Conservation (phyloP, 2,329 filamentous ascomycete species). For the Fusarium coicis region DNA sequence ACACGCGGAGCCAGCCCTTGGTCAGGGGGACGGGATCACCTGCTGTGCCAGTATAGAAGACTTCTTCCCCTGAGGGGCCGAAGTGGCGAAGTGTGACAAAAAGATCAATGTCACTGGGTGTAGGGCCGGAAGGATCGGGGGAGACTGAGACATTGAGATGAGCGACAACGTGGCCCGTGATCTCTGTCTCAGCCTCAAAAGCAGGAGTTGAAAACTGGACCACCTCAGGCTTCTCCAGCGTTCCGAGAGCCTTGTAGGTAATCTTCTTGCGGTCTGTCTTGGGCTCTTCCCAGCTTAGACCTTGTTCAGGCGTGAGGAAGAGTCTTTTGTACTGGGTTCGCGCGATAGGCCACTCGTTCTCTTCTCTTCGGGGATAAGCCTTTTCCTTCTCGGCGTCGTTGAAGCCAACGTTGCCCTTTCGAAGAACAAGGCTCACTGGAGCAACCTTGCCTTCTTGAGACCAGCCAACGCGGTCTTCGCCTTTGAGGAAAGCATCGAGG, state of each 20-base stretch:
- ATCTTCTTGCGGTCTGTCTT: slow-evolving; percentile 52
- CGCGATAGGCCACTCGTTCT: slow-evolving; percentile 74
- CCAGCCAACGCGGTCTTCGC: slow-evolving; percentile 72
- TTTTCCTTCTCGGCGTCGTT: slow-evolving; percentile 72
- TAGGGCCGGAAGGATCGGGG: slow-evolving; percentile 56
- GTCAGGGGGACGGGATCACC: slow-evolving; percentile 71
- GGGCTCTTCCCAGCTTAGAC: slow-evolving; percentile 45
- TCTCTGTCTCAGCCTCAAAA: slow-evolving; percentile 72
- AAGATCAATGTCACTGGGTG: slow-evolving; percentile 66
- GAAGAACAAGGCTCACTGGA: slow-evolving; percentile 68
- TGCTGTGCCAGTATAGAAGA: slow-evolving; percentile 73
- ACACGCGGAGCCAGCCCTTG: slow-evolving; percentile 72
- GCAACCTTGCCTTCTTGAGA: slow-evolving; percentile 65
- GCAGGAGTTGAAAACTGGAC: slow-evolving; percentile 67
- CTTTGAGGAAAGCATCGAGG: slow-evolving; percentile 77
- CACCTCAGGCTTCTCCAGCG: slow-evolving; percentile 61
- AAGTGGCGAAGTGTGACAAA: slow-evolving; percentile 72
- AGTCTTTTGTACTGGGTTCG: slow-evolving; percentile 72
- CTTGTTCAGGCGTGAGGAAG: slow-evolving; percentile 62
- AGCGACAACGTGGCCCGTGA: slow-evolving; percentile 74
- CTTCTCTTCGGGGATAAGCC: slow-evolving; percentile 63
- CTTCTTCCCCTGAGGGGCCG: slow-evolving; percentile 62
- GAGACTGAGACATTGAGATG: slow-evolving; percentile 73
- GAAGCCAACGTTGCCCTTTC: slow-evolving; percentile 74
- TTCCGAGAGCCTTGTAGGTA: slow-evolving; percentile 69